Conservation (phyloP, 176 grass and related monocot species). For the Guadua angustifolia region DNA sequence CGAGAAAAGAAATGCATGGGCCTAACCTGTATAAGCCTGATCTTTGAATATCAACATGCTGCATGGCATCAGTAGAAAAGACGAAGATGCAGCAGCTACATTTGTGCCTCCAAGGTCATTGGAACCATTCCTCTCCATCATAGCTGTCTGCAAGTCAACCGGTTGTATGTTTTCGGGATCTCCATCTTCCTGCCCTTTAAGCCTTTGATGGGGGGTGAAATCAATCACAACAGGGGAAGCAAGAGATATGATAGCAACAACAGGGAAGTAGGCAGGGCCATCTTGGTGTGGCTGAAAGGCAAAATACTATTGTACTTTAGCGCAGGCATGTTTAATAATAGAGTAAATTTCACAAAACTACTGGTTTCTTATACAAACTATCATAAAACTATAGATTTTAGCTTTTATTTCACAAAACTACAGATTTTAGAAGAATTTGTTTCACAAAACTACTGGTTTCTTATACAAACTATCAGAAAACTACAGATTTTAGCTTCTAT, state of each 20-base stretch:
- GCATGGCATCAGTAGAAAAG: conserved; percentile 68
- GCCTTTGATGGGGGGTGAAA: conserved; percentile 69
- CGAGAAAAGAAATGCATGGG: background rate
- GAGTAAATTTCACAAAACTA: too few relatives aligned
- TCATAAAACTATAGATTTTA: too few relatives aligned
- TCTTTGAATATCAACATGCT: conserved; percentile 85
- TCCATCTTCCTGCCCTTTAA: conserved; percentile 42
- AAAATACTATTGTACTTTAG: background rate
- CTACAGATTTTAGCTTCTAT: too few relatives aligned
- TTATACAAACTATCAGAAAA: too few relatives aligned
- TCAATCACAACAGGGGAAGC: conserved; percentile 79
- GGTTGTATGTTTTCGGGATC: conserved; percentile 10
- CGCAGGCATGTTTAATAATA: background rate
- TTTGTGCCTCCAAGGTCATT: background rate
- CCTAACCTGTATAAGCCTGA: conserved; percentile 78
- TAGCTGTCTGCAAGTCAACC: background rate
- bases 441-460: too few relatives aligned
- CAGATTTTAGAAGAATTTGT: too few relatives aligned
- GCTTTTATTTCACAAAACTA: too few relatives aligned
- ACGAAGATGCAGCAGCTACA: conserved; percentile 38
- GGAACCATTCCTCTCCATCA: conserved; percentile 20
- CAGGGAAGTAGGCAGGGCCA: conserved; percentile 70
- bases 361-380: too few relatives aligned
- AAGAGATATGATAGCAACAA: conserved; percentile 89
- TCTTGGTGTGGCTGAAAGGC: conserved; percentile 71